Base-by-base conservation (phyloP, 2,329 filamentous ascomycete genomes). In the Cladosporium sp. region DNA sequence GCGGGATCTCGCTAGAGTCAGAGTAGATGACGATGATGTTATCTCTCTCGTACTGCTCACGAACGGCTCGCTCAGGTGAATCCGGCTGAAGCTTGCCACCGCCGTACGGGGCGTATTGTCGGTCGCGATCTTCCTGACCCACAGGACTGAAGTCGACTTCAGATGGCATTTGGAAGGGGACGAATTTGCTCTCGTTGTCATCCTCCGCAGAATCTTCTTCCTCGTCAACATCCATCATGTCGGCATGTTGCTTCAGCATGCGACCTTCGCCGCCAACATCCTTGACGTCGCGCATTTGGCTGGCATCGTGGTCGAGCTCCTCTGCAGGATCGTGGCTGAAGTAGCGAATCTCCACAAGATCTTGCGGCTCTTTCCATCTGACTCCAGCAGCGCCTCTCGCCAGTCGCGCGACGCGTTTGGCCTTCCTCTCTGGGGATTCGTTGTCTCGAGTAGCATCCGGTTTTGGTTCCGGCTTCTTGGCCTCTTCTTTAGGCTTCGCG, bases 301-400 rank as follows among this genome's bases (percentile, higher is more conserved):
- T 85, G 49, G 77, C 74, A 48, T 80, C 78, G 49, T 85, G 78
- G 47, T 82, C 84, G 51, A 83, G 76, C 57, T 88, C 84, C 62
- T 90, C 86, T 1, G 79, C 77, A 1, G 80, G 82, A 54, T 88
- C 84, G 59, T 88, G 86, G 49, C 82, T 80, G 68, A 91, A 90
- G 43, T 83, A 72, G 55, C 80, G 79, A 49, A 88, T 72, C 57
- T 86, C 73, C 1, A 83, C 83, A 25, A 92, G 74, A 25, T 82
- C 78, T 15, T 78, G 71, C 43, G 85, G 85, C 0, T 81, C 76
- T 62, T 84, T 86, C 76, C 86, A 92, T 6, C 71, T 78, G 5
- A 92, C 87, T 11, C 83, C 78, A 18, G 90, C 71, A 55, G 85
- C 81, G 30, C 85, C 78, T 42, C 86, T 78, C 52, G 80, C 77